phyloP scores from a whole-genome alignment of 768 basidiomycete species.

The Tricholoma sp. region DNA sequence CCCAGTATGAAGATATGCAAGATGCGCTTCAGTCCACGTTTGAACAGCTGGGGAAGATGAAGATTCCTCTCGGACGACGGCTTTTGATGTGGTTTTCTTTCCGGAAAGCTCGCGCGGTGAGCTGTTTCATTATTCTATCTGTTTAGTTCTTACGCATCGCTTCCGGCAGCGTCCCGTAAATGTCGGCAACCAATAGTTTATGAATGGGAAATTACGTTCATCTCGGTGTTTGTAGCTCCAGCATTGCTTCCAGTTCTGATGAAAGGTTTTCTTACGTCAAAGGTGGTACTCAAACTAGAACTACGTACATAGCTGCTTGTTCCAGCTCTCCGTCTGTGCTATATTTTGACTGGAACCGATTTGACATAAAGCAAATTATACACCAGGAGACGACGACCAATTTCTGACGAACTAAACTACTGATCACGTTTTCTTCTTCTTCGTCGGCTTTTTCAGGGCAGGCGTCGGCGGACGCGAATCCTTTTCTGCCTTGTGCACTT shows the following conservation, averaged over 20 bases:
- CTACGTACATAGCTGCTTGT: too few species aligned
- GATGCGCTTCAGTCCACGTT: constrained; percentile 18
- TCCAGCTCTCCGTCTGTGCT: too few species aligned
- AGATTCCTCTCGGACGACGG: constrained; percentile 18
- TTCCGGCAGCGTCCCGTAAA: background rate
- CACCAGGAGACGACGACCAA: too few species aligned
- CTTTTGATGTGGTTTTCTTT: constrained; percentile 15
- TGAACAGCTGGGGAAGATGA: constrained; percentile 18
- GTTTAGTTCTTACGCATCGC: background rate
- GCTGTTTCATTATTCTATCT: background rate
- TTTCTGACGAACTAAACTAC: too few species aligned
- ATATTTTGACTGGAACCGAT: too few species aligned
- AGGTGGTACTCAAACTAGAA: too few species aligned
- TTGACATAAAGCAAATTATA: too few species aligned
- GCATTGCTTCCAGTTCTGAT: background rate
- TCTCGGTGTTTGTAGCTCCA: background rate
- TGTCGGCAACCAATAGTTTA: background rate
- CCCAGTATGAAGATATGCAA: constrained; percentile 16
- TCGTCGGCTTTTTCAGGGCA: constrained; percentile 51
- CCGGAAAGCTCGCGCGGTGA: constrained; percentile 13
- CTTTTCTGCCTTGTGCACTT: constrained; percentile 46
- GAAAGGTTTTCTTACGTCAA: background rate
- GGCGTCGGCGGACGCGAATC: constrained; percentile 64
- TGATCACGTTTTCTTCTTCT: constrained; percentile 61
- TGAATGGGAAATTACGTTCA: background rate